Evolutionary conservation across 2,329 filamentous ascomycete species (phyloP), one percentile per base, ranked within the genome.

Genomic region (Zalaria obscura): DNA sequence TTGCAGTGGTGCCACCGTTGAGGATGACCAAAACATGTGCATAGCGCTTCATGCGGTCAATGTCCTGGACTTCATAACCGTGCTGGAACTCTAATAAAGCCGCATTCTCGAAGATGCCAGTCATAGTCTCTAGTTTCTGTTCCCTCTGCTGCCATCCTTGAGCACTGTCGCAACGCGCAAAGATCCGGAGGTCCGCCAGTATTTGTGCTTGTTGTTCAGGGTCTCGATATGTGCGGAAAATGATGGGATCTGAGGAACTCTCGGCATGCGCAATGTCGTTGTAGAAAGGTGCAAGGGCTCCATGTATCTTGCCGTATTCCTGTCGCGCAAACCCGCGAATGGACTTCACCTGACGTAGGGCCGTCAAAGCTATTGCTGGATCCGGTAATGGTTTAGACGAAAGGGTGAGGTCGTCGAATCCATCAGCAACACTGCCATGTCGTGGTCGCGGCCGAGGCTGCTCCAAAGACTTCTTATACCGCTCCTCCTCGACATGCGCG

Each of bases 31-130:
- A 65, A 10, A 98, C 87, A 51, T 86, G 78, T 2, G 88, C 88
- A 60, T 94, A 96, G 54, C 83, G 76, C 50, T 74, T 78, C 89
- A 96, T 95, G 41, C 79, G 73, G 49, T 93, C 83, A 41, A 93
- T 78, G 58, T 98, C 89, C 65, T 82, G 83, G 35, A 78, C 79
- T 57, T 91, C 85, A 50, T 93, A 93, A 3, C 86, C 91, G 49
- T 91, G 83, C 60, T 93, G 83, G 51, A 98, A 98, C 58, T 98
- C 91, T 38, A 83, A 75, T 40, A 95, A 65, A 3, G 93, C 88
- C 3, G 88, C 87, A 43, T 80, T 87, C 62, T 96, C 89, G 53
- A 98, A 98, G 45, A 91, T 79, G 32, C 73, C 73, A 49, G 80
- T 75, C 73, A 93, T 87, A 25, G 71, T 73, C 32, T 75, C 68